Percentiles rank a stretch among this genome's conserved stretches.
phyloP scores from a whole-genome alignment of 306 rosid species.

The Myrica gale region DNA sequence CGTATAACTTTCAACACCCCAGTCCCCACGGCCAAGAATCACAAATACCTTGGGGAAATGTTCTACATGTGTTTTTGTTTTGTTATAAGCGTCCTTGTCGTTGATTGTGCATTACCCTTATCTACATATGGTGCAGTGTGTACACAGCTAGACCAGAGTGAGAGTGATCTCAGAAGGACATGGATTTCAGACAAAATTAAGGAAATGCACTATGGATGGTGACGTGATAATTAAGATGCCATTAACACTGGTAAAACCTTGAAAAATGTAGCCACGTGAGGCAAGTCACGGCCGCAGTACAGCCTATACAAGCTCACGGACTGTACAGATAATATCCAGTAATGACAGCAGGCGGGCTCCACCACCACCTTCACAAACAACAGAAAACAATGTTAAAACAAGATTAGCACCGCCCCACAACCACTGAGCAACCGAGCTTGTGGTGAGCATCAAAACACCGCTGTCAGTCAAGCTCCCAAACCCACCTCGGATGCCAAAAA shows the following conservation, averaged over 20 bases:
- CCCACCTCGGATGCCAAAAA: background rate
- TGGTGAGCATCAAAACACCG: background rate
- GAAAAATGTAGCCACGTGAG: background rate
- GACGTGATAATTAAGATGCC: background rate
- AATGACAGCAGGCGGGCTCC: background rate
- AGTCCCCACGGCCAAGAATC: background rate
- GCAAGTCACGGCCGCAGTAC: background rate
- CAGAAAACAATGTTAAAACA: background rate
- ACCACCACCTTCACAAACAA: background rate
- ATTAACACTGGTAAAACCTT: background rate
- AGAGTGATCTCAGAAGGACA: no score
- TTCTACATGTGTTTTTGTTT: no score
- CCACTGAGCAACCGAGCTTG: conserved; percentile 7
- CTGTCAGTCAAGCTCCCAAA: conserved; percentile 21
- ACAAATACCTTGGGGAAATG: background rate
- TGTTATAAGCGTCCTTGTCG: no score
- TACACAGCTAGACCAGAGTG: no score
- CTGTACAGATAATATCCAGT: background rate
- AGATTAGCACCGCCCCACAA: conserved; percentile 3
- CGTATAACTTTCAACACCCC: background rate
- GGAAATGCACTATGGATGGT: background rate
- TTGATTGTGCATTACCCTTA: no score
- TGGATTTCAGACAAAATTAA: no score
- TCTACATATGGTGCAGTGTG: no score
- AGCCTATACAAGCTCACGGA: background rate